A percentile compares a stretch with the other conserved stretches of the same genome.
phyloP scores from a whole-genome alignment of 805 yeast species.

The Cyberlindnera mycetangii region DNA sequence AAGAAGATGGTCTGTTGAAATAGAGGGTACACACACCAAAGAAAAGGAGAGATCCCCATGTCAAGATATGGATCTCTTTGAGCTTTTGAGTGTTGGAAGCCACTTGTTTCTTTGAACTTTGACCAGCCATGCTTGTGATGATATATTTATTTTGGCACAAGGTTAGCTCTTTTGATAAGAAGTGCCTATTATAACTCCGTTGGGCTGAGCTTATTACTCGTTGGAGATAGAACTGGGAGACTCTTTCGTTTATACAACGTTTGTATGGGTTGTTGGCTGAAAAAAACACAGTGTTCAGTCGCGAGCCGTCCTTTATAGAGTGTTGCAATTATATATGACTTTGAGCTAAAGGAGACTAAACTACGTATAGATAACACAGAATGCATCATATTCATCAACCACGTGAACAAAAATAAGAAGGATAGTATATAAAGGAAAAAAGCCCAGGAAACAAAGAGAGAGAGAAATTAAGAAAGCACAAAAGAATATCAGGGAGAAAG shows the following conservation, averaged over 20 bases:
- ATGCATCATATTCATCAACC: constrained; percentile 8
- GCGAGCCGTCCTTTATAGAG: too few species aligned
- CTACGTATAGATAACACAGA: neutral
- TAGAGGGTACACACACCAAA: constrained; percentile 30
- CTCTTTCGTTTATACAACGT: too few species aligned
- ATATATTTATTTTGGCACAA: too few species aligned
- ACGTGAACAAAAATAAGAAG: neutral
- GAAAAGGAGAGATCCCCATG: constrained; percentile 27
- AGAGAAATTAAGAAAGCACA: neutral
- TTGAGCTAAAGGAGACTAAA: neutral
- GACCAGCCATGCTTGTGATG: constrained; percentile 50
- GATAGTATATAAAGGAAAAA: too few species aligned
- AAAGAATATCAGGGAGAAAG: neutral
- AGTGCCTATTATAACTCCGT: too few species aligned
- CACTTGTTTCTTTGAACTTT: constrained; percentile 53
- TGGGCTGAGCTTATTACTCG: too few species aligned
- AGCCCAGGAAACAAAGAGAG: neutral
- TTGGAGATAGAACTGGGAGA: too few species aligned
- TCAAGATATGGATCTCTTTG: constrained; percentile 36
- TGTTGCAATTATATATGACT: too few species aligned
- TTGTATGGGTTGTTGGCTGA: too few species aligned
- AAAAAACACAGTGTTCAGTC: too few species aligned
- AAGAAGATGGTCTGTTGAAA: constrained; percentile 36
- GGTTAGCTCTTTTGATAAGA: too few species aligned
- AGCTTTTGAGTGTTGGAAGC: constrained; percentile 36